Evolutionary conservation across 805 yeast genomes (phyloP).

Genomic region (Pichia manshurica): DNA sequence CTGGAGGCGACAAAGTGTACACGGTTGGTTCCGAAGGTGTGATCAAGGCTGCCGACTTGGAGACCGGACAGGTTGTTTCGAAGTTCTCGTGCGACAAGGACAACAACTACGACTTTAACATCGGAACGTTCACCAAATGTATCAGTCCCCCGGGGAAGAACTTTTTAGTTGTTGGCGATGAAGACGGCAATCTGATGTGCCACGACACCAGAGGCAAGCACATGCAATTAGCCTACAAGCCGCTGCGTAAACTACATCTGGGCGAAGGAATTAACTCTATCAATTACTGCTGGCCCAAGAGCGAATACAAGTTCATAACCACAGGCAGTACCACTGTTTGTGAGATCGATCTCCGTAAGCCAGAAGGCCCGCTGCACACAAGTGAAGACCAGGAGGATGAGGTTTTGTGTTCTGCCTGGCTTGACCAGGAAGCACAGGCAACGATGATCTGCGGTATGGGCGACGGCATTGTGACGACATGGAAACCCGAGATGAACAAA

Average conservation of each 20-base stretch:
- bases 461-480: conserved; percentile 65
- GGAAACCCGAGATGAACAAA: conserved; percentile 70
- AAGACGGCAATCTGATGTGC: conserved; percentile 60
- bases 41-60: conserved; percentile 64
- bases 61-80: conserved; percentile 68
- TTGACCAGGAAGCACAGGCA: conserved; percentile 52
- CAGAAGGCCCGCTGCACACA: conserved; percentile 45
- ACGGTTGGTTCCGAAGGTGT: conserved; percentile 78
- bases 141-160: conserved; percentile 42
- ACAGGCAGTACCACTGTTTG: conserved; percentile 79
- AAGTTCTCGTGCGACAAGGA: conserved; percentile 32
- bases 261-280: conserved; percentile 76
- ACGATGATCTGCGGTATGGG: conserved; percentile 74
- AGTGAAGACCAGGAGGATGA: conserved; percentile 95
- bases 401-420: conserved; percentile 65
- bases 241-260: conserved; percentile 54
- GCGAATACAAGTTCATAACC: conserved; percentile 73
- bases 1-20: conserved; percentile 49
- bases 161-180: conserved; percentile 57
- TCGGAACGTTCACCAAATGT: conserved; percentile 35
- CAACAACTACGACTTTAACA: conserved; percentile 15
- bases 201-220: conserved; percentile 51
- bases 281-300: conserved; percentile 60
- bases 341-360: conserved; percentile 69
- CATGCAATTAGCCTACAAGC: conserved; percentile 36